These are phyloP conservation scores for Cystobasidium ongulense DNA, from an alignment of 768 basidiomycete species.

Conservation along the genomic window DNA sequence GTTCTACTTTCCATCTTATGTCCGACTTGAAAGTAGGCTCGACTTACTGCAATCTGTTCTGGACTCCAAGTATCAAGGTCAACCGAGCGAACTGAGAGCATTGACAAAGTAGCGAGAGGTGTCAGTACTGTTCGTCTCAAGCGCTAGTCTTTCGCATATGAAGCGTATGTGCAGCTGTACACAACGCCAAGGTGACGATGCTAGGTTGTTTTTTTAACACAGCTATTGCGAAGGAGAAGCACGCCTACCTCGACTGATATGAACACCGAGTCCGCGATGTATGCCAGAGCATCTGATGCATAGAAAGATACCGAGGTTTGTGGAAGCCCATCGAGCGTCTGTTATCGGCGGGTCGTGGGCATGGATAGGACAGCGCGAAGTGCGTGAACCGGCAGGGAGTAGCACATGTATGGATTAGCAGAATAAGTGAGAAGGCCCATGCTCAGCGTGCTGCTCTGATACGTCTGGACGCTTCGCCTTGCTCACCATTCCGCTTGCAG, in stretches of 20 bases:
- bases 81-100: slow-evolving; percentile 68
- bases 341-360: background rate
- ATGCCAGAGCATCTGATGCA: slow-evolving; percentile 97
- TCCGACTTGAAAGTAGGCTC: background rate
- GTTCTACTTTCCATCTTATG: background rate
- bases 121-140: background rate
- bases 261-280: slow-evolving; percentile 95
- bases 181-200: background rate
- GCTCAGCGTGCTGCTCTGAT: no score
- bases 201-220: no score
- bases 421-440: no score
- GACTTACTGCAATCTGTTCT: slow-evolving; percentile 82
- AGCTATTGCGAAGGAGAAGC: background rate
- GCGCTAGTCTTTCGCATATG: background rate
- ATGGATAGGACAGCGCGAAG: background rate
- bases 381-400: background rate
- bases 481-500: slow-evolving; percentile 87
- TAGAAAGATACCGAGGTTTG: slow-evolving; percentile 93
- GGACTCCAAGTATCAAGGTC: slow-evolving; percentile 97
- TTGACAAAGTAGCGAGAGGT: background rate
- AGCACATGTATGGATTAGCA: no score
- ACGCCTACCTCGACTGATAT: slow-evolving; percentile 49
- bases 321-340: slow-evolving; percentile 98
- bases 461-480: background rate
- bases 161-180: no score